These are phyloP conservation scores for Neoascochyta sp. DNA, from an alignment of 2,329 filamentous ascomycete genomes.

Conservation along the genomic window DNA sequence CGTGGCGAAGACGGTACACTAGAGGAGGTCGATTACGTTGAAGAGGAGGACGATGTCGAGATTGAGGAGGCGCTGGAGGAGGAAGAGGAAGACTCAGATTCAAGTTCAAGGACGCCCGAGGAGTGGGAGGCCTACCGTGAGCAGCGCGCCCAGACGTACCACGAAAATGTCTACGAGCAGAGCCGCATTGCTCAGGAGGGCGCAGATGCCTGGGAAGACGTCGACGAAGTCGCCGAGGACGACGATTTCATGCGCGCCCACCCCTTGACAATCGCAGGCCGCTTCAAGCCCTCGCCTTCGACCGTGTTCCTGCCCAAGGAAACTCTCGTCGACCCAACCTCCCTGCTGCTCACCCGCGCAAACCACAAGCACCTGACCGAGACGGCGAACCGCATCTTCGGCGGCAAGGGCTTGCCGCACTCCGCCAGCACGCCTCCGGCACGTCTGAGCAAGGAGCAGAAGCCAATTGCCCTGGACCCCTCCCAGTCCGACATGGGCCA, in stretches of 20 bases:
- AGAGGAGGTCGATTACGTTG: conserved; percentile 55
- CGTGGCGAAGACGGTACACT: conserved; percentile 55
- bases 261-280: conserved; percentile 68
- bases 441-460: conserved; percentile 56
- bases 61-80: conserved; percentile 31
- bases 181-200: conserved; percentile 43
- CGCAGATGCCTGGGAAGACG: conserved; percentile 35
- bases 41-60: conserved; percentile 28
- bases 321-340: conserved; percentile 67
- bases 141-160: conserved; percentile 29
- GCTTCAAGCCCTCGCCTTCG: conserved; percentile 67
- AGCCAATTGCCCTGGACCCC: conserved; percentile 61
- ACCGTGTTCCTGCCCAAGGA: conserved; percentile 71
- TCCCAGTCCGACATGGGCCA: conserved; percentile 65
- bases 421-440: conserved; percentile 66
- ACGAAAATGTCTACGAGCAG: conserved; percentile 40
- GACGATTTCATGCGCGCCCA: conserved; percentile 60
- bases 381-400: conserved; percentile 70
- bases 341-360: conserved; percentile 62
- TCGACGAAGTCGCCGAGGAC: conserved; percentile 28
- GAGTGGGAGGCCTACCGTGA: conserved; percentile 37
- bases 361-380: conserved; percentile 68
- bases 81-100: conserved; percentile 8
- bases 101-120: conserved; percentile 29
- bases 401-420: conserved; percentile 70